Evolutionary conservation across 2,329 filamentous ascomycete species (phyloP).

Genomic region (Colletotrichum ledebouriae): DNA sequence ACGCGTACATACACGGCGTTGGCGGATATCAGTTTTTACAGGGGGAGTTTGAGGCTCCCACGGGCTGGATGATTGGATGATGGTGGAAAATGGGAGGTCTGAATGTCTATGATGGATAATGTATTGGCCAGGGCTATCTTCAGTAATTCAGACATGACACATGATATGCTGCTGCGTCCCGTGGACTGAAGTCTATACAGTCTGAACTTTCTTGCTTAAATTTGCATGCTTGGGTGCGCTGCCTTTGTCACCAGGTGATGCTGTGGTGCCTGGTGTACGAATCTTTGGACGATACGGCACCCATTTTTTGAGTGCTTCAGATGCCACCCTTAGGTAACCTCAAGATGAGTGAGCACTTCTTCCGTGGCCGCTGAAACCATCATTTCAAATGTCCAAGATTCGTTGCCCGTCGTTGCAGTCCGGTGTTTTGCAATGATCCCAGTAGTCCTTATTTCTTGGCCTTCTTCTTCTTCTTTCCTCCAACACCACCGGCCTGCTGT

Average conservation of each 20-base stretch:
- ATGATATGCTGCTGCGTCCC: neutral
- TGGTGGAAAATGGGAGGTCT: constrained; percentile 39
- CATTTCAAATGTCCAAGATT: too few relatives aligned
- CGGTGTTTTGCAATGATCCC: neutral
- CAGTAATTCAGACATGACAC: constrained; percentile 34
- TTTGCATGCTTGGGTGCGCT: too few relatives aligned
- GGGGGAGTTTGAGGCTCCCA: constrained; percentile 36
- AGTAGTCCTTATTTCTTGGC: constrained; percentile 70
- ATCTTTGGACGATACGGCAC: too few relatives aligned
- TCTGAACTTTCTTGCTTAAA: too few relatives aligned
- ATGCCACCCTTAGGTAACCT: too few relatives aligned
- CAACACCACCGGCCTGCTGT: constrained; percentile 53
- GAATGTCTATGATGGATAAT: constrained; percentile 42
- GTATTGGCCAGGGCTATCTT: constrained; percentile 22
- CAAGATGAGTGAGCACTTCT: too few relatives aligned
- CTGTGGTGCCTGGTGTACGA: too few relatives aligned
- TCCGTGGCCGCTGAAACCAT: too few relatives aligned
- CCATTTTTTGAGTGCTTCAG: too few relatives aligned
- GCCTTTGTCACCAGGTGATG: neutral
- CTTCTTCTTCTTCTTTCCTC: constrained; percentile 78
- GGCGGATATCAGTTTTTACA: constrained; percentile 20
- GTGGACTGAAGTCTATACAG: too few relatives aligned
- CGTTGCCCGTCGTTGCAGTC: too few relatives aligned
- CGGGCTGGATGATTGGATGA: constrained; percentile 37
- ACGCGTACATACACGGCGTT: constrained; percentile 37